A percentile compares a stretch with the other conserved stretches of the same genome.
Evolutionary conservation across 352 stramenopile species (phyloP).

Genomic region (Hyaloperonospora arabidopsidis): DNA sequence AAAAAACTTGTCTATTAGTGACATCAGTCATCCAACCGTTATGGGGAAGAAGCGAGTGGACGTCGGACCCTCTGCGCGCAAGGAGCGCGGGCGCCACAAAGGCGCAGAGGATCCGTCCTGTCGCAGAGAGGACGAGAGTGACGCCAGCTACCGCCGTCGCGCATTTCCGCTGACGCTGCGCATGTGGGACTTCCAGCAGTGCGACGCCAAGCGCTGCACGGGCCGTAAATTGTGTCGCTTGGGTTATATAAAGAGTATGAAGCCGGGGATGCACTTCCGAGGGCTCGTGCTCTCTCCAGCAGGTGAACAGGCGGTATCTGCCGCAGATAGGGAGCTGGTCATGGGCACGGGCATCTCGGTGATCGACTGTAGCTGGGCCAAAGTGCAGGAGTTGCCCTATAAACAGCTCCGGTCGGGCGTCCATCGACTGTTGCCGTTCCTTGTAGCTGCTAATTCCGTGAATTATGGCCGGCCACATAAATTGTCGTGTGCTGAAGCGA

Average conservation of each 20-base stretch:
- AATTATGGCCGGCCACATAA: slow-evolving; percentile 97
- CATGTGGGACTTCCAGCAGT: slow-evolving; percentile 96
- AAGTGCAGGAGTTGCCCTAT: slow-evolving; percentile 94
- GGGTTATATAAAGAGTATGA: slow-evolving; percentile 89
- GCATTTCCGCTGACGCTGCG: slow-evolving; percentile 77
- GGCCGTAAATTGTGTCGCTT: slow-evolving; percentile 89
- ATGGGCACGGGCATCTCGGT: slow-evolving; percentile 86
- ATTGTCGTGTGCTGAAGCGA: slow-evolving; percentile 95
- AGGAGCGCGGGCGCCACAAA: slow-evolving; percentile 10
- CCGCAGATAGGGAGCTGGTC: slow-evolving; percentile 75
- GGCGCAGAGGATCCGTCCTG: background rate
- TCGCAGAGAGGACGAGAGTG: slow-evolving; percentile 56
- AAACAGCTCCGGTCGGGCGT: slow-evolving; percentile 89
- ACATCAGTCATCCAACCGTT: background rate
- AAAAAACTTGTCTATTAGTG: no score
- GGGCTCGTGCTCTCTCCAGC: slow-evolving; percentile 92
- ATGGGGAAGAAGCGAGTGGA: slow-evolving; percentile 32
- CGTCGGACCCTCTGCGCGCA: slow-evolving; percentile 15
- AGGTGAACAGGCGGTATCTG: slow-evolving; percentile 86
- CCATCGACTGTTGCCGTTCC: slow-evolving; percentile 94
- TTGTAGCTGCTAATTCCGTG: slow-evolving; percentile 97
- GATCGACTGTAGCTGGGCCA: slow-evolving; percentile 98
- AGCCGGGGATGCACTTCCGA: slow-evolving; percentile 87
- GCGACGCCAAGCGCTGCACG: slow-evolving; percentile 92
- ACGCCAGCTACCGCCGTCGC: slow-evolving; percentile 54